Conservation (phyloP, 495 filamentous ascomycete species). For the Bombardia bombarda region DNA sequence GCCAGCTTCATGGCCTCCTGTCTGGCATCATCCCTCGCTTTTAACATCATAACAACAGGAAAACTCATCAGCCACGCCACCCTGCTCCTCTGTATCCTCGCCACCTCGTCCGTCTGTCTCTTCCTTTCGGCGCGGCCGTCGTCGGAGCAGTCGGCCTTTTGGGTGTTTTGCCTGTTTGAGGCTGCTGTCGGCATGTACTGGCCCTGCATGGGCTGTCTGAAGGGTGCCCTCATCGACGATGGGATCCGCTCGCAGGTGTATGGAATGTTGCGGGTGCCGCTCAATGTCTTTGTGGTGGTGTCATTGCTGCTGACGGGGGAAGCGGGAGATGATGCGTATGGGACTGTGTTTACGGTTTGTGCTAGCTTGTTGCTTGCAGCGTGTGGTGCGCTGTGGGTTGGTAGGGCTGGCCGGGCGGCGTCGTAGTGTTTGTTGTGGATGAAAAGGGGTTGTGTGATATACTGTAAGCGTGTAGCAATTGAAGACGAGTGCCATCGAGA, state of each 20-base stretch:
- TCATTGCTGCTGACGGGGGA: conserved; percentile 37
- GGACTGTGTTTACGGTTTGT: conserved; percentile 28
- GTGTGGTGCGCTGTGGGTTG: conserved; percentile 27
- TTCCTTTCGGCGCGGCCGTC: conserved; percentile 29
- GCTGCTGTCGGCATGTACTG: conserved; percentile 47
- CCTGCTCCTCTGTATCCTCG: conserved; percentile 29
- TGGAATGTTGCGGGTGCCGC: conserved; percentile 42
- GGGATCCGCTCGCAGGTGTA: conserved; percentile 44
- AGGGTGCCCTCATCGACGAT: conserved; percentile 42
- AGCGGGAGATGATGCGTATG: conserved; percentile 20
- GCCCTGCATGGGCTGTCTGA: conserved; percentile 42
- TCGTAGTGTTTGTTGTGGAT: too few relatives aligned
- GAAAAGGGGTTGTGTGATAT: too few relatives aligned
- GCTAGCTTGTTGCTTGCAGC: conserved; percentile 27
- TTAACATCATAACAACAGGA: conserved; percentile 24
- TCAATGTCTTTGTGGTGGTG: conserved; percentile 47
- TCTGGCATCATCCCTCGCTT: conserved; percentile 41
- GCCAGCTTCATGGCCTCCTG: conserved; percentile 49
- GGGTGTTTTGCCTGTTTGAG: conserved; percentile 47
- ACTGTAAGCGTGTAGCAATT: too few relatives aligned
- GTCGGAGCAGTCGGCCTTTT: conserved; percentile 39
- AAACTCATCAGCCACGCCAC: conserved; percentile 17
- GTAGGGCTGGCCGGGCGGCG: too few relatives aligned
- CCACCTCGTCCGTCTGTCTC: conserved; percentile 28
- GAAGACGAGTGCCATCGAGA: too few relatives aligned